A percentile compares a stretch with the other conserved stretches of the same genome.
These are phyloP conservation scores for Rhododendron griersonianum DNA, from an alignment of 148 eudicot genomes.

Conservation along the genomic window DNA sequence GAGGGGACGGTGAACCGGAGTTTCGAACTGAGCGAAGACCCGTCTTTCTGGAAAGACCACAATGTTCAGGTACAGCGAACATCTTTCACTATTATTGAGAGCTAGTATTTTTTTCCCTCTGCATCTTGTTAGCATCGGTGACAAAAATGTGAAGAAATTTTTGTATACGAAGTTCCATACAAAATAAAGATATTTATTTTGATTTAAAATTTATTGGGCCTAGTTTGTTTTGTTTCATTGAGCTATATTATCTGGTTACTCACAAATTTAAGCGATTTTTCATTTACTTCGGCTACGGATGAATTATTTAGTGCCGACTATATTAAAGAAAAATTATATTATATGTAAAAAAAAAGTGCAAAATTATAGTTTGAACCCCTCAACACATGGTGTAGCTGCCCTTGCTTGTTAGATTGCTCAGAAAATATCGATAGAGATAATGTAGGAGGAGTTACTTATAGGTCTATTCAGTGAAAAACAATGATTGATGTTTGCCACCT, in stretches of 20 bases:
- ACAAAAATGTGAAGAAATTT: no score
- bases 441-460: not conserved
- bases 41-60: slow-evolving; percentile 92
- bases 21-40: slow-evolving; percentile 75
- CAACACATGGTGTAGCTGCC: not conserved
- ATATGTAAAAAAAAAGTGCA: not conserved
- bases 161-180: no score
- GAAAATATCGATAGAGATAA: not conserved
- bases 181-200: no score
- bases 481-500: not conserved
- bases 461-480: not conserved
- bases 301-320: not conserved
- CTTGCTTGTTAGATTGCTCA: not conserved
- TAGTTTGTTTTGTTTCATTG: not conserved
- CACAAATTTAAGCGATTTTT: no score
- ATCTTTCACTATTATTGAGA: not conserved
- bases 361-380: not conserved
- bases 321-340: not conserved
- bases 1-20: slow-evolving; percentile 31
- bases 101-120: not conserved
- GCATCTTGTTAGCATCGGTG: not conserved
- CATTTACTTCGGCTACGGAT: not conserved
- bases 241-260: no score
- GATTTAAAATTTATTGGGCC: no score
- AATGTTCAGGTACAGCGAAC: slow-evolving; percentile 70